Evolutionary conservation across 2,329 filamentous ascomycete species (phyloP).

Genomic region (Nothophaeocryptopus gaeumannii): DNA sequence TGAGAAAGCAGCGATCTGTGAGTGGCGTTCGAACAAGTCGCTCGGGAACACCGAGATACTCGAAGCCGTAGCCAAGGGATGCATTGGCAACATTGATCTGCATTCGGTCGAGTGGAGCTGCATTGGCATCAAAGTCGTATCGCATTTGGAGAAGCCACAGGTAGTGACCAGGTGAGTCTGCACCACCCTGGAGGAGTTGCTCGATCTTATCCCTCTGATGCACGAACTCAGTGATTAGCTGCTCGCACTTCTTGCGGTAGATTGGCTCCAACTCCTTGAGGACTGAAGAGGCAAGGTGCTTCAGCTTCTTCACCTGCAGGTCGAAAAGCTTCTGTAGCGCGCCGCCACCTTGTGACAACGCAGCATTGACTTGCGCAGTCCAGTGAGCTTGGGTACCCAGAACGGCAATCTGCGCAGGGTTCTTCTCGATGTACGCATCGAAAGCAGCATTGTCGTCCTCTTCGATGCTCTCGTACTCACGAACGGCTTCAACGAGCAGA

Average conservation of each 20-base stretch:
- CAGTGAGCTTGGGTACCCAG: constrained; percentile 90
- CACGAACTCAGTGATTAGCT: constrained; percentile 97
- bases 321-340: constrained; percentile 70
- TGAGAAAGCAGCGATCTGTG: constrained; percentile 97
- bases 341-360: constrained; percentile 69
- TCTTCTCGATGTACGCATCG: constrained; percentile 75
- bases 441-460: constrained; percentile 69
- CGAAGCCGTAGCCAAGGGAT: constrained; percentile 91
- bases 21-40: constrained; percentile 93
- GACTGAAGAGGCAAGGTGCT: constrained; percentile 82
- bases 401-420: constrained; percentile 92
- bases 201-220: constrained; percentile 94
- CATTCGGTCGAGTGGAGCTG: constrained; percentile 77
- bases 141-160: constrained; percentile 97
- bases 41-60: constrained; percentile 95
- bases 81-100: constrained; percentile 97
- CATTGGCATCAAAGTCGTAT: constrained; percentile 80
- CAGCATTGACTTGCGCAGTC: constrained; percentile 81
- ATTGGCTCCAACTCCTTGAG: constrained; percentile 84
- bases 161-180: constrained; percentile 74
- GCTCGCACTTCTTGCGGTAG: constrained; percentile 93
- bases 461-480: constrained; percentile 69
- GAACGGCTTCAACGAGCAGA: constrained; percentile 79
- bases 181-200: constrained; percentile 74
- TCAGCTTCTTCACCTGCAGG: constrained; percentile 78